Base-by-base conservation (phyloP, 2,329 filamentous ascomycete genomes). In the Cladosporium sp. region DNA sequence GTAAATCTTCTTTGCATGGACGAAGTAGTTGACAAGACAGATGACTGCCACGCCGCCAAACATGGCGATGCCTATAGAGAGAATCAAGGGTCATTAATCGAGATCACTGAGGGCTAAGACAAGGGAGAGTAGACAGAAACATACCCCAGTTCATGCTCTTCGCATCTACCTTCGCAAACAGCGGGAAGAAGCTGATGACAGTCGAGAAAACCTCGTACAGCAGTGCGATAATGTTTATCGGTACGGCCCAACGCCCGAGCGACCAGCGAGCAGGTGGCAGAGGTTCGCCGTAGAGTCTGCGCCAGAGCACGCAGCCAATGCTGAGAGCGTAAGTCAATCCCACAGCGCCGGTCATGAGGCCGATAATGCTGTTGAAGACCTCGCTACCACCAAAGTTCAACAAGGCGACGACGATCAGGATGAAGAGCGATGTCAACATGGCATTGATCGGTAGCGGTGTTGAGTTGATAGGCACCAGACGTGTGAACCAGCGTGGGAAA, bases 291-390 rank as follows among this genome's bases (percentile, higher is more conserved):
- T 62, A 62, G 10, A 66, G 60, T 13, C 66, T 60, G 51, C 66
- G 65, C 25, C 63, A 47, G 15, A 68, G 50, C 10, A 67, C 60
- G 36, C 65, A 68, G 32, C 60, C 61, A 45, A 67, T 68, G 45
- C 60, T 62, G 15, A 65, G 61, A 15, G 64, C 58, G 58, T 68
- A 68, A 3, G 65, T 65, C n/a, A 74, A 66, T 2, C 74, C 74
- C 12, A 66, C 71, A 8, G 72, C 68, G 4, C 69, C 71, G 36
- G 64, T 64, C 36, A 64, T 63, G n/a, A 77, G 68, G 3, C 73
- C 71, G 24, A 76, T 71, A 42, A 76, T 74, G 39, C 73, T 73
- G 60, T 73, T 71, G 57, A 79, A 72, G 17, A 73, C 73, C n/a
- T 74, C 71, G 19, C 70, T 74, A 37, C 68, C 69, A 37, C 70